Evolutionary conservation across 345 rosid genomes (phyloP), one percentile per base, ranked within the genome.

Genomic region (Citrus glauca): DNA sequence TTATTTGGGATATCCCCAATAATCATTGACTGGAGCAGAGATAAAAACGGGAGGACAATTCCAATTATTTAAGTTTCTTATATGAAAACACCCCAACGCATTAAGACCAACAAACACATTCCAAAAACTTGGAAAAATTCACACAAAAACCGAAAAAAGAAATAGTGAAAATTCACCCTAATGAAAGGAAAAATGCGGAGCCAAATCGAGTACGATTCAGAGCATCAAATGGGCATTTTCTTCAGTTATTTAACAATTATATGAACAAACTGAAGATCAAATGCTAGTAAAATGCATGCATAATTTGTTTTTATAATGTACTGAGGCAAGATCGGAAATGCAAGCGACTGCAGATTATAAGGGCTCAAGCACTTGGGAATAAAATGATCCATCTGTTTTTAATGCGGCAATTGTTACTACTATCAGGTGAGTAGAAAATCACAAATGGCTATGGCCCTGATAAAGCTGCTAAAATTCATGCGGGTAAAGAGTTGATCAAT

Each of bases 371-470:
- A 50, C 20, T 68, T 78, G 88, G 86, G 78, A 69, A 9, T 38
- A 78, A 6, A 14, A 35, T 17, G 72, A 85, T 76, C 86, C 84
- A 13, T 85, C 84, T 28, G 84, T 81, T 24, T 83, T 85, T 50
- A 72, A 57, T 24, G 80, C 82, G 84, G 56, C 59, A 1, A 60
- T 70, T 69, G 10, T 73, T 11, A 30, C n/a, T 38, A 14, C 25
- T 45, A 11, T 78, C 3, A 10, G 88, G 88, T 55, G 85, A 82
- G 72, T 85, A 80, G 38, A 84, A 85, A 67, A 68, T 80, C 57
- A 75, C 84, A 25, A 85, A 82, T 78, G 87, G 87, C 27, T 80
- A 80, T 72, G 85, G 82, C 10, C 84, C 81, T 16, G 81, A 82
- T 1, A 82, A 69, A 82, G 80, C 82, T 33, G 71, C 76, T 35